phyloP scores from a whole-genome alignment of 2,329 filamentous ascomycete species.

The Hypoxylon sp. region DNA sequence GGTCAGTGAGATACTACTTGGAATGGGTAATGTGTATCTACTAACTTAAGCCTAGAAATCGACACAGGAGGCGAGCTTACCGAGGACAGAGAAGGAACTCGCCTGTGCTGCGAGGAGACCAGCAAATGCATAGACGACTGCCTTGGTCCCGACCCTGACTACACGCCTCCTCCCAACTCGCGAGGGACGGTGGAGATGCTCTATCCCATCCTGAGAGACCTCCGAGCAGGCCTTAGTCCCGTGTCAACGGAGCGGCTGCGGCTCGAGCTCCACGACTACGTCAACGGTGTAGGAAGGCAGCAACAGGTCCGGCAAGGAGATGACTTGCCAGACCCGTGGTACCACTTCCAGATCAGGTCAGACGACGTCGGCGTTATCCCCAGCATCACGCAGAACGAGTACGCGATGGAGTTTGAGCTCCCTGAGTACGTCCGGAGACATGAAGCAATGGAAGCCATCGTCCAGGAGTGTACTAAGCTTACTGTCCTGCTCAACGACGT shows the following conservation, averaged over 20 bases:
- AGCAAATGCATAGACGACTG: slow-evolving; percentile 42
- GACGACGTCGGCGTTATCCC: slow-evolving; percentile 44
- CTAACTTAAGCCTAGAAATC: slow-evolving; percentile 35
- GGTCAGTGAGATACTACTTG: slow-evolving; percentile 24
- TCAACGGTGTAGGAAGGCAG: slow-evolving; percentile 41
- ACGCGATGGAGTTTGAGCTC: slow-evolving; percentile 44
- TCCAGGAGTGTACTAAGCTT: slow-evolving; percentile 41
- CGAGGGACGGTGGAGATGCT: slow-evolving; percentile 41
- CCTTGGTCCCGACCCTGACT: slow-evolving; percentile 38
- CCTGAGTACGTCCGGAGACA: slow-evolving; percentile 39
- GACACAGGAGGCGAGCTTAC: slow-evolving; percentile 44
- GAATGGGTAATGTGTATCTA: neutral
- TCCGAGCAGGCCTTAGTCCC: slow-evolving; percentile 37
- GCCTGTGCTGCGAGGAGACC: slow-evolving; percentile 35
- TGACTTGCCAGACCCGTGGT: slow-evolving; percentile 40
- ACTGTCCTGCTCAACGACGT: slow-evolving; percentile 42
- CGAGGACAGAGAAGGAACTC: slow-evolving; percentile 39
- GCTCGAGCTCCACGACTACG: slow-evolving; percentile 41
- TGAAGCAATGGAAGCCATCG: slow-evolving; percentile 42
- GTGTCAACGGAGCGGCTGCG: slow-evolving; percentile 37
- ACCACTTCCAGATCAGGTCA: slow-evolving; percentile 42
- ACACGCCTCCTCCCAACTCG: slow-evolving; percentile 29
- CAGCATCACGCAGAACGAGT: slow-evolving; percentile 44
- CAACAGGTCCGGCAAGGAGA: slow-evolving; percentile 40
- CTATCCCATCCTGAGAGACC: slow-evolving; percentile 41